These are phyloP conservation scores for Abrus pulchellus DNA, from an alignment of 306 rosid species.

Conservation along the genomic window DNA sequence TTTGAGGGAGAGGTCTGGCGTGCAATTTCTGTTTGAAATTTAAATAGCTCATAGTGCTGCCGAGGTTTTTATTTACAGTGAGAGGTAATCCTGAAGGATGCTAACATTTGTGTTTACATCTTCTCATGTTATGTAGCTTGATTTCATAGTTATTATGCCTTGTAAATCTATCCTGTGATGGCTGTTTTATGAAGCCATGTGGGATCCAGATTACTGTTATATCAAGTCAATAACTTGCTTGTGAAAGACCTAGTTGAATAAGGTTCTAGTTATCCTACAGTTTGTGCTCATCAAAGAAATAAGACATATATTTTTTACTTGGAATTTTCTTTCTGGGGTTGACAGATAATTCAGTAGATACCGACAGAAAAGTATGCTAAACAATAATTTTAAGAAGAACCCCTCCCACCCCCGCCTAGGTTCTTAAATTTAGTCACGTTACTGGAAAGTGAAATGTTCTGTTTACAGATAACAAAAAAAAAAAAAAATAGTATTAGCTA, in stretches of 20 bases:
- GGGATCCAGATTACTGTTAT: background rate
- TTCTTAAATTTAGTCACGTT: background rate
- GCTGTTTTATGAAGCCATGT: background rate
- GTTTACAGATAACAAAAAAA: slow-evolving; percentile 21
- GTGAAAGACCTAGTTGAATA: slow-evolving; percentile 13
- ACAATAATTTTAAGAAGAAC: background rate
- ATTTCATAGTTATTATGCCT: slow-evolving; percentile 1
- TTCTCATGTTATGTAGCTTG: slow-evolving; percentile 2
- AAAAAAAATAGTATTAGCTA: slow-evolving; percentile 5
- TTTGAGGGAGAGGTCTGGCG: background rate
- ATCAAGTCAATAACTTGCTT: slow-evolving; percentile 13
- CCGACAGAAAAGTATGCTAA: background rate
- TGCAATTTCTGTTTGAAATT: slow-evolving; percentile 38
- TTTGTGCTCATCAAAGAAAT: slow-evolving; percentile 8
- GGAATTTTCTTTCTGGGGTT: background rate
- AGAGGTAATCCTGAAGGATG: background rate
- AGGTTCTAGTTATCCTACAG: background rate
- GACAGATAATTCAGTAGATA: background rate
- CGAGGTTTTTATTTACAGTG: slow-evolving; percentile 10
- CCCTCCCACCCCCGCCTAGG: background rate
- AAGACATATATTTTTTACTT: background rate
- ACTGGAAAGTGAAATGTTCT: background rate
- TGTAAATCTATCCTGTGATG: slow-evolving; percentile 25
- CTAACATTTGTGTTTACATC: background rate
- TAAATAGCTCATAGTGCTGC: background rate